Percentiles rank a stretch among this genome's conserved stretches.
Evolutionary conservation across 176 grass and related monocot species (phyloP).

Genomic region (Ensete ventricosum): DNA sequence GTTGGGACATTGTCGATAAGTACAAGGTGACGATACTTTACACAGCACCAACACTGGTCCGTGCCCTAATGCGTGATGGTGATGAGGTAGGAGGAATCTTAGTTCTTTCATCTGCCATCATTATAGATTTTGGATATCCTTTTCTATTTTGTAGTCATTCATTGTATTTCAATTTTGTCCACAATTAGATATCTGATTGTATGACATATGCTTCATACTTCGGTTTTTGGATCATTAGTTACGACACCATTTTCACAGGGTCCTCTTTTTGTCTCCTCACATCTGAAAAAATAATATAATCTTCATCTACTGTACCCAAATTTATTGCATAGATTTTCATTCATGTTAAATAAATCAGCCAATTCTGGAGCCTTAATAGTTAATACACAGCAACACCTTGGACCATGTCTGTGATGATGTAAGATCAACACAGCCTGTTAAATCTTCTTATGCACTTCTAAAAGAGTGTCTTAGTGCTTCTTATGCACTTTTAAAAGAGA

Average conservation of each 20-base stretch:
- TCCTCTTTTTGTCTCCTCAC: too few relatives aligned
- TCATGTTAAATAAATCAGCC: neutral
- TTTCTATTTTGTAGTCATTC: too few relatives aligned
- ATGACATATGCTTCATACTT: neutral
- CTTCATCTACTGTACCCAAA: too few relatives aligned
- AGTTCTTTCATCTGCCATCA: neutral
- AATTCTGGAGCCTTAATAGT: neutral
- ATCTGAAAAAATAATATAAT: too few relatives aligned
- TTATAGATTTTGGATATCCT: too few relatives aligned
- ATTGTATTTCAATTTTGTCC: too few relatives aligned
- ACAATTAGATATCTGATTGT: too few relatives aligned
- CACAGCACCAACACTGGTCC: conserved; percentile 85
- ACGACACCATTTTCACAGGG: too few relatives aligned
- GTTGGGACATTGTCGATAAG: conserved; percentile 95
- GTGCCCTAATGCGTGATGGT: conserved; percentile 86
- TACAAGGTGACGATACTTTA: conserved; percentile 92
- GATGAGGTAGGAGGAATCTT: conserved; percentile 44
- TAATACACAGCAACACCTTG: neutral
- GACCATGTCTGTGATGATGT: neutral
- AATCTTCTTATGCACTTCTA: too few relatives aligned
- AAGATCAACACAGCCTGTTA: neutral
- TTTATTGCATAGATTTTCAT: neutral
- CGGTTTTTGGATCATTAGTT: neutral
- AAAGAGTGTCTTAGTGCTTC: neutral
- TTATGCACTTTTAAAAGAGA: neutral